Base-by-base conservation (phyloP, 768 basidiomycete genomes). In the Piloderma croceum region DNA sequence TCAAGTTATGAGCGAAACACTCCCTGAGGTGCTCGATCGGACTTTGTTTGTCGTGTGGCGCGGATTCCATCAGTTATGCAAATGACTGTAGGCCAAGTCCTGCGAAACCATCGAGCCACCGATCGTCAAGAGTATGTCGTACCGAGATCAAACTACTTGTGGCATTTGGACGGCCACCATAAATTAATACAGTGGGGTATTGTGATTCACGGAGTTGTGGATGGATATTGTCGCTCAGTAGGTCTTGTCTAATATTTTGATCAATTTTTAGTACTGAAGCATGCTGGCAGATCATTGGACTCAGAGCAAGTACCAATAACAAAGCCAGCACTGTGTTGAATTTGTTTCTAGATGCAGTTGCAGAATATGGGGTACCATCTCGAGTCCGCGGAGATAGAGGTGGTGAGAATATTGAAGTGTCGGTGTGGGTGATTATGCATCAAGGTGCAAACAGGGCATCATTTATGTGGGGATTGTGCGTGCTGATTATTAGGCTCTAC, bases 361-460 rank as follows among this genome's bases (percentile, higher is more conserved):
- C 9, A n/a, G 13, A 9, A 13, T 60, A 44, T 35, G 52, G 53
- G 3, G 33, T 37, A 0, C 60, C 59, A 0, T 65, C 41, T 13
- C 32, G 43, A 2, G 49, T 65, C 5, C 21, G 42, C 24, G 58
- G 62, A 1, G 59, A 64, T 34, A 34, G 36, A 10, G 59, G 58
- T 7, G 51, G 57, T 5, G 54, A 65, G 34, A 66, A 65, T 24
- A 38, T 54, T 1, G 44, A 50, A 12, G 52, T 66, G 9, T 55
- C 65, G 3, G 35, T 57, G 0, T 59, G 42, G 13, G 69, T 70
- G 67, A 58, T 67, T 13, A 31, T 60, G 27, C 13, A 24, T 1
- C 42, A 50, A 10, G 67, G 69, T 3, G 43, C 50, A 0, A 54
- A 59, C 24, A 41, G 57, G 6, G 61, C 49, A 22, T 52, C 51